Base-by-base conservation (phyloP, 805 yeast species). In the Priceomyces fermenticarens region DNA sequence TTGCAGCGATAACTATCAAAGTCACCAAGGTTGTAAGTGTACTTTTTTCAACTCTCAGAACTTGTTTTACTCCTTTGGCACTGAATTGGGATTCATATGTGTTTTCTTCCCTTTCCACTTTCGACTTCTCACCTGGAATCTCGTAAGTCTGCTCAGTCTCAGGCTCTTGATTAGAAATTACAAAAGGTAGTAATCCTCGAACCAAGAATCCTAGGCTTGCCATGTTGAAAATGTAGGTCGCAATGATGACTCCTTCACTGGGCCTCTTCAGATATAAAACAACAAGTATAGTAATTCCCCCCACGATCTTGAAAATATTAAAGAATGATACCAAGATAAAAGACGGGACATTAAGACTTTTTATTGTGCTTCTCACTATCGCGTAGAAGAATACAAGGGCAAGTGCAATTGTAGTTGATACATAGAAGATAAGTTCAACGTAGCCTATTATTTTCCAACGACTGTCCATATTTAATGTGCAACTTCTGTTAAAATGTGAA, bases 191-290 rank as follows among this genome's bases (percentile, higher is more conserved):
- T 29, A n/a, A 5, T 5, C 15, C 8, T 29, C 32, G 32, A 10
- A 49, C 42, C 4, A 49, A 28, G 12, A 46, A n/a, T n/a, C 51
- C 52, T 11, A 48, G 34, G 35, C 49, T 44, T 15, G 46, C 42
- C 11, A 47, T 36, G 29, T 49, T 51, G 28, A 49, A 48, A 14
- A 49, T 41, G 30, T 45, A 49, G 3, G 54, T 42, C 3, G 49
- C 43, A 16, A 48, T 49, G 30, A 39, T 41, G 15, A 49, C 30
- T 10, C 37, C 37, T 7, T 28, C 20, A 16, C 41, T 45, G 10
- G 41, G 34, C 4, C 28, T 35, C 6, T 11, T 8, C 17, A 37
- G 39, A 13, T 40, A 35, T 29, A 41, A 39, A n/a, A 46, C 44
- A 8, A 48, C 36, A 11, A 42, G 35, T 16, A 45, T 46, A 20